Conservation (phyloP, 2,329 filamentous ascomycete genomes). For the Phialophora verrucosa region DNA sequence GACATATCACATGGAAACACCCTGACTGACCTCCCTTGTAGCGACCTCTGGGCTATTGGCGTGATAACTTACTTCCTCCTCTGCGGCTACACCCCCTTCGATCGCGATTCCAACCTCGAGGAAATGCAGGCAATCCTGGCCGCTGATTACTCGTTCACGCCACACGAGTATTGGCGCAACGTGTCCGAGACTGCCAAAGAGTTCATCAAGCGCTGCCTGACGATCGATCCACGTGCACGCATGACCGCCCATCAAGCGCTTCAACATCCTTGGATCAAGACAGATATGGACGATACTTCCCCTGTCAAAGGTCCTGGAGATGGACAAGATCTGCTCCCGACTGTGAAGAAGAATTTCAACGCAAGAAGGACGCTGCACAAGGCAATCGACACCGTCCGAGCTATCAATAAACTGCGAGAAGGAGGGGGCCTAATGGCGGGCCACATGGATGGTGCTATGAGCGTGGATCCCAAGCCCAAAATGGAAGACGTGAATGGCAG, state of each 20-base stretch:
- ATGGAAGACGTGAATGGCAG: conserved; percentile 53
- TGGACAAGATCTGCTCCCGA: conserved; percentile 64
- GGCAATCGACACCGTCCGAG: conserved; percentile 70
- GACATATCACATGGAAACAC: neutral
- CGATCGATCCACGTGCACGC: conserved; percentile 82
- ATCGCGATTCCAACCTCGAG: conserved; percentile 95
- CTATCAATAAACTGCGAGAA: conserved; percentile 70
- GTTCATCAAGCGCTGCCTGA: conserved; percentile 90
- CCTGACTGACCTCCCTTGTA: conserved; percentile 41
- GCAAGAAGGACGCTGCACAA: conserved; percentile 68
- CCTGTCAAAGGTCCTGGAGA: conserved; percentile 44
- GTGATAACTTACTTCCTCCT: conserved; percentile 99
- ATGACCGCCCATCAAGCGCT: conserved; percentile 87
- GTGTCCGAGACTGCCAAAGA: conserved; percentile 85
- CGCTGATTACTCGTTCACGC: conserved; percentile 94
- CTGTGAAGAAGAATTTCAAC: conserved; percentile 74
- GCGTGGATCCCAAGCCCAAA: conserved; percentile 61
- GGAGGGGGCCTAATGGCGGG: conserved; percentile 59
- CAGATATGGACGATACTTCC: conserved; percentile 52
- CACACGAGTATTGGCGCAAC: conserved; percentile 93
- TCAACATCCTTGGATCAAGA: conserved; percentile 68
- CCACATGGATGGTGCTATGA: conserved; percentile 67
- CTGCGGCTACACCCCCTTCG: conserved; percentile 97
- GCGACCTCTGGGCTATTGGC: conserved; percentile 95
- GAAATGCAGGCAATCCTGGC: conserved; percentile 99